Base-by-base conservation (phyloP, 139 green algal species). In the Zygnema cylindricum region DNA sequence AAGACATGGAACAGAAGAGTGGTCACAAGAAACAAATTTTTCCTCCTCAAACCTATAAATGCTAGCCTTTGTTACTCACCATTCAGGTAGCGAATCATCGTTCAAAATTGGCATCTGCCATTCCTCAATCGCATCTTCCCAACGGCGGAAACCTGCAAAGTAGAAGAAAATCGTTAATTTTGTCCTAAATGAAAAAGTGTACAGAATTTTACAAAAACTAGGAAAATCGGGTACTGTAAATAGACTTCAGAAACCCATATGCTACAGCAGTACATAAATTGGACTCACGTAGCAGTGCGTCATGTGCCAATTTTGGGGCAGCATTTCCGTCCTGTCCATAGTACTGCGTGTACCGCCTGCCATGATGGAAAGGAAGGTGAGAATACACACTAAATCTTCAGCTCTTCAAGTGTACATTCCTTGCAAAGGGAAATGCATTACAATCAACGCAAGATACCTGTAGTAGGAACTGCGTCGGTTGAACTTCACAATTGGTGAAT, bases 261-360 rank as follows among this genome's bases (percentile, higher is more conserved):
- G n/a, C n/a, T n/a, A n/a, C n/a, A n/a, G n/a, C n/a, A n/a, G 57
- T 30, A 73, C 30, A 35, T 73, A 73, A 73, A 30, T 43, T 41
- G 3, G 16, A 40, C 76, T 43, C 73, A 88, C 83, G n/a, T 2
- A 88, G n/a, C 0, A 88, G 83, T 33, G 85, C 77, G 25, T 90
- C 78, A 0, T 87, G 33, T 23, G 85, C 85, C n/a, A 90, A 54
- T 35, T 90, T 89, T 42, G 84, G 77, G 0, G 85, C 85, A 25
- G 85, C 85, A 33, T 43, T 83, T 0, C 85, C 85, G 1, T 90
- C 38, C 1, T 88, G 77, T 35, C 85, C 85, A 42, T 90, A 90
- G 43, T 88, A 90, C 39, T 89, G 77, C 11, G 85, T 90, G 85
- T 90, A 90, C 32, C 85, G 85, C 81, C 85, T 90, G 85, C 77